Base-by-base conservation (phyloP, 1,284 basidiomycete species). In the Ceratobasidium sp. region DNA sequence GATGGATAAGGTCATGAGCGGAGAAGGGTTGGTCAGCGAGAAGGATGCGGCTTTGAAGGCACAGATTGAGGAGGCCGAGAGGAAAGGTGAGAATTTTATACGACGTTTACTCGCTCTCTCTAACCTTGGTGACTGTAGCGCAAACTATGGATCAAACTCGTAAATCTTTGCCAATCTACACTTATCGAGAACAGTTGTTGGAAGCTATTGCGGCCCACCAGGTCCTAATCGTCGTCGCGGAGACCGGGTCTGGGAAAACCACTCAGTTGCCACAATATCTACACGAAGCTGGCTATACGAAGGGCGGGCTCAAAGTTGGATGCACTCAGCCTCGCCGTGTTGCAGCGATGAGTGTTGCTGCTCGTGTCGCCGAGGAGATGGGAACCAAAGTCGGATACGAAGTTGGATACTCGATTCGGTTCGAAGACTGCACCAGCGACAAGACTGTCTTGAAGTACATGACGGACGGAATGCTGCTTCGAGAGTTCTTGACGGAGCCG, bases 251-350 rank as follows among this genome's bases (percentile, higher is more conserved):
- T 0, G 98, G 98, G 28, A 99, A 99, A 83, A 99, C 98, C 0
- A 99, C 98, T 0, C 98, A 99, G 81, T 85, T 99, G 9, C 96
- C 98, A 0, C 98, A 99, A 80, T 99, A 98, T 80, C 88, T 99
- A 5, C 95, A 98, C 80, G 98, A 99, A 84, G 96, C 95, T 0
- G 98, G 98, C 1, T 99, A 94, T 82, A 97, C 95, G 3, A 87
- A 89, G 23, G 87, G 89, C 76, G 96, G 97, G 7, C 84, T 89
- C 81, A 98, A 96, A 81, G 87, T 99, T 43, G 98, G 96, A 0
- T 99, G 98, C 80, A 99, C 98, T 0, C 98, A 99, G 82, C 98
- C 98, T 43, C 93, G 98, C 79, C 94, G 98, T 76, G 98, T 99
- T 14, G 98, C 98, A 2, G 98, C 98, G 38, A 99, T 99, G 98